These are phyloP conservation scores for Umbelopsis sp. DNA, from an alignment of 371 early-diverging fungal genomes.

Conservation along the genomic window DNA sequence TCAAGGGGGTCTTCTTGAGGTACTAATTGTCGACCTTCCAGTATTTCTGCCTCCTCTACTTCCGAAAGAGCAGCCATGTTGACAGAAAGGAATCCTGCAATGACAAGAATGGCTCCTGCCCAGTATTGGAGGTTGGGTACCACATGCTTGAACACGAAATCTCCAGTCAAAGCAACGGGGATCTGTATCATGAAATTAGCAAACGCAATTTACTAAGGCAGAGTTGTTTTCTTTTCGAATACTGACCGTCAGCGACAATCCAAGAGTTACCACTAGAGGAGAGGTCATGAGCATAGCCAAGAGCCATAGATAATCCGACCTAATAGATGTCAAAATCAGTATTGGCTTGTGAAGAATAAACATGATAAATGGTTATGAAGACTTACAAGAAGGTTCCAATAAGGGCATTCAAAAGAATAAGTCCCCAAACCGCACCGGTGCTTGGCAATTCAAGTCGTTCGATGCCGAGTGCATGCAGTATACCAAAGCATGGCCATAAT, in stretches of 20 bases:
- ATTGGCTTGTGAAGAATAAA: too few relatives aligned
- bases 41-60: constrained; percentile 27
- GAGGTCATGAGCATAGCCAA: constrained; percentile 81
- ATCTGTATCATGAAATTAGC: constrained; percentile 38
- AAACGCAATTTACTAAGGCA: not conserved
- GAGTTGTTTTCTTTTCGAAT: not conserved
- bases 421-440: constrained; percentile 53
- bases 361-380: not conserved
- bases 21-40: constrained; percentile 11
- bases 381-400: constrained; percentile 75
- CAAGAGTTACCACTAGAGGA: constrained; percentile 79
- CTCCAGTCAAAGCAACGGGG: constrained; percentile 77
- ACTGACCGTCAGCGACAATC: constrained; percentile 70
- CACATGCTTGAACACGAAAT: constrained; percentile 68
- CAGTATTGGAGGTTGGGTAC: constrained; percentile 62
- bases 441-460: constrained; percentile 73
- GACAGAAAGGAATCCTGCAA: constrained; percentile 71
- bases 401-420: constrained; percentile 74
- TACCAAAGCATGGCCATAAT: constrained; percentile 70
- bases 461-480: constrained; percentile 69
- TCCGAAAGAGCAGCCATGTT: constrained; percentile 55
- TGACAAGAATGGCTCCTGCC: constrained; percentile 67
- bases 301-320: constrained; percentile 82
- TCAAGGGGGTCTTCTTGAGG: constrained; percentile 1
- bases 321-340: not conserved